Conservation (phyloP, 257 asterid species). For the Parsonsia alboflavescens region DNA sequence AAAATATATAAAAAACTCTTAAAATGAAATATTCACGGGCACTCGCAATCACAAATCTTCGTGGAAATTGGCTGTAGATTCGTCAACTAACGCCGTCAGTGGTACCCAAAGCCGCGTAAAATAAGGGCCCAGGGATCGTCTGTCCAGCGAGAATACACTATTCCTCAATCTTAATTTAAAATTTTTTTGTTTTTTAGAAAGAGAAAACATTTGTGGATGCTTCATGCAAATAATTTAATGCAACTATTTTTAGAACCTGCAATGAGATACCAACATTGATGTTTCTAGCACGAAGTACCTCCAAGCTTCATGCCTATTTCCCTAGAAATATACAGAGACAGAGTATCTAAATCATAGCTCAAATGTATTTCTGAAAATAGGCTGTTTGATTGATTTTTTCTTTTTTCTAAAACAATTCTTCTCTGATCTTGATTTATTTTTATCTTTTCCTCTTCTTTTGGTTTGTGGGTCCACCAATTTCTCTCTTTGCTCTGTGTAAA, state of each 20-base stretch:
- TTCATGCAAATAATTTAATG: slow-evolving; percentile 7
- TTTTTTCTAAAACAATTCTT: not conserved
- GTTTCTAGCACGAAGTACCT: not conserved
- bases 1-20: too few relatives aligned
- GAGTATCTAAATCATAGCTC: slow-evolving; percentile 21
- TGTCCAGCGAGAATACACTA: slow-evolving; percentile 27
- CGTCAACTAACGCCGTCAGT: slow-evolving; percentile 20
- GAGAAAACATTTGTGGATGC: not conserved
- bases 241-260: not conserved
- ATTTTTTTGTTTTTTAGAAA: not conserved
- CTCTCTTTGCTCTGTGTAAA: slow-evolving; percentile 39
- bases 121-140: slow-evolving; percentile 32
- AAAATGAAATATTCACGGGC: not conserved
- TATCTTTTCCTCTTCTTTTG: slow-evolving; percentile 20
- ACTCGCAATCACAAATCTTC: not conserved
- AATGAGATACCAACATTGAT: not conserved
- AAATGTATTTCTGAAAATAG: slow-evolving; percentile 38
- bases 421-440: slow-evolving; percentile 13
- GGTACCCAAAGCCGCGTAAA: slow-evolving; percentile 44
- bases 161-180: slow-evolving; percentile 15
- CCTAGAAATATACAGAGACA: slow-evolving; percentile 18
- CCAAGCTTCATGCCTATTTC: slow-evolving; percentile 29
- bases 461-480: slow-evolving; percentile 43
- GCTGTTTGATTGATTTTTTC: not conserved
- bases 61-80: not conserved